A percentile compares a stretch with the other conserved stretches of the same genome.
Evolutionary conservation across 345 rosid genomes (phyloP).

Genomic region (Eucalyptus urophylla): DNA sequence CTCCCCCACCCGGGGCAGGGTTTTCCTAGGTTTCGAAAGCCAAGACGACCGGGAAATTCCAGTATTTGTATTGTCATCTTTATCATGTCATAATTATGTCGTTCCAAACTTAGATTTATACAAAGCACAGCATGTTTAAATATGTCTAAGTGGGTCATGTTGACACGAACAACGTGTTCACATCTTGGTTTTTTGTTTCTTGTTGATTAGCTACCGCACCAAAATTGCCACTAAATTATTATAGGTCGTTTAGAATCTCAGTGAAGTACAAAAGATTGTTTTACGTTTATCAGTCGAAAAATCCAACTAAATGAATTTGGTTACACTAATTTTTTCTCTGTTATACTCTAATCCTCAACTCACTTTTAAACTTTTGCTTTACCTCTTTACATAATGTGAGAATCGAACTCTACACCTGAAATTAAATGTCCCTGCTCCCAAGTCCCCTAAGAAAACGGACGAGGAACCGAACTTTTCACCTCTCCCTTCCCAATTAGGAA

Average conservation of each 20-base stretch:
- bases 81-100: neutral
- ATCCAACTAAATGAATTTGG: too few species aligned
- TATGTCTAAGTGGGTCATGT: neutral
- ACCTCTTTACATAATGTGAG: too few species aligned
- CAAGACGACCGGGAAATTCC: neutral
- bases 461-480: too few species aligned
- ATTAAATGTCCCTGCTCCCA: too few species aligned
- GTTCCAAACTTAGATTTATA: neutral
- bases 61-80: neutral
- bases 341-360: fast-evolving
- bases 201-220: neutral
- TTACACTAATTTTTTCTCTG: too few species aligned
- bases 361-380: fast-evolving
- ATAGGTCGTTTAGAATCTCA: neutral
- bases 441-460: fast-evolving
- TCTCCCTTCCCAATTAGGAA: too few species aligned
- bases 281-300: too few species aligned
- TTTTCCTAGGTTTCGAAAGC: neutral
- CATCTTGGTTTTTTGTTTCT: neutral
- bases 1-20: neutral
- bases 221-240: neutral
- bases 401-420: too few species aligned
- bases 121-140: neutral
- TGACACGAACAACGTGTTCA: neutral
- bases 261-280: neutral